A percentile compares a stretch with the other conserved stretches of the same genome.
Evolutionary conservation across 164 flowering plant genomes (phyloP).

Genomic region (Magnolia sinica): DNA sequence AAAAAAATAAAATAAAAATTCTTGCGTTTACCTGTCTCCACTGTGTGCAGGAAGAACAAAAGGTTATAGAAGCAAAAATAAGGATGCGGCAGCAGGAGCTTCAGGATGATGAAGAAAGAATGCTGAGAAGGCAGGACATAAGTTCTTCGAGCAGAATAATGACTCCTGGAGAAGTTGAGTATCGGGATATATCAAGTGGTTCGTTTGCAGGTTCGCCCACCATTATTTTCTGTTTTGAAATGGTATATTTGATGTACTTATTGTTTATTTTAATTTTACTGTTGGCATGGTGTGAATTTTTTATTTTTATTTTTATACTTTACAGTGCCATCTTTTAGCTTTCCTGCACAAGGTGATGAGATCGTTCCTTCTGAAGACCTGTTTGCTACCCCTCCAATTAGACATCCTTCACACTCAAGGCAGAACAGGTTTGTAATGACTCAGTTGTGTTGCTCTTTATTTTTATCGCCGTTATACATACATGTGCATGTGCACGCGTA

Average conservation of each 20-base stretch:
- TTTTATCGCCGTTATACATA: background rate
- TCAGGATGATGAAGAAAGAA: slow-evolving; percentile 78
- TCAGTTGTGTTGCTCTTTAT: background rate
- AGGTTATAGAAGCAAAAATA: slow-evolving; percentile 96
- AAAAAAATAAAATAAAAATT: background rate
- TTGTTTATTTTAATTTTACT: slow-evolving; percentile 1
- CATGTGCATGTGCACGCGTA: background rate
- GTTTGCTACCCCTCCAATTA: slow-evolving; percentile 22
- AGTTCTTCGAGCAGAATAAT: slow-evolving; percentile 45
- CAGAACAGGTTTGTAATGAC: slow-evolving; percentile 49
- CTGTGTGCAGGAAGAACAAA: slow-evolving; percentile 79
- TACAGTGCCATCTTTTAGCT: slow-evolving; percentile 44
- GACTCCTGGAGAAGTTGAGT: slow-evolving; percentile 36
- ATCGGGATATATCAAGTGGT: slow-evolving; percentile 29
- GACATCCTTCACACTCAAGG: slow-evolving; percentile 39
- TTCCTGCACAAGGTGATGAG: slow-evolving; percentile 51
- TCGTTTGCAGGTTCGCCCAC: slow-evolving; percentile 42
- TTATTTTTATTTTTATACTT: background rate
- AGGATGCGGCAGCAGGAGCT: slow-evolving; percentile 84
- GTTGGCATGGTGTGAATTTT: background rate
- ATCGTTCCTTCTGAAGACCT: slow-evolving; percentile 42
- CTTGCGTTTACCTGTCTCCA: background rate
- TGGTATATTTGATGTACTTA: background rate
- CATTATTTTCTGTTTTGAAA: background rate
- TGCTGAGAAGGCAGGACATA: slow-evolving; percentile 51